phyloP scores from a whole-genome alignment of 192 early-diverging fungal genomes.

The Coemansia sp. region DNA sequence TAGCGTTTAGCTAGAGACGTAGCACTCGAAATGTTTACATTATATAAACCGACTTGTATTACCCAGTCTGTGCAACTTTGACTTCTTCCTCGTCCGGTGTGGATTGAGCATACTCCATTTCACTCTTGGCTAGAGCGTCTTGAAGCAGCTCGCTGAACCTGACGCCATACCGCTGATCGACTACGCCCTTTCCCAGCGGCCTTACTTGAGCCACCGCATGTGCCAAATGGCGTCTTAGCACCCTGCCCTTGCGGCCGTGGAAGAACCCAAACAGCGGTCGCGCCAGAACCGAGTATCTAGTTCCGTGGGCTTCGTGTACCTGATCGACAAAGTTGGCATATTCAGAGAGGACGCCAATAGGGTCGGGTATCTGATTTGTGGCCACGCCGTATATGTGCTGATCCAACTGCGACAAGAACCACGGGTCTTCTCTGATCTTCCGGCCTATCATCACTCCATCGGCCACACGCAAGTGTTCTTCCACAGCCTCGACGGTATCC shows the following conservation, averaged over 20 bases:
- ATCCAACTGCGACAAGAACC: slow-evolving; percentile 64
- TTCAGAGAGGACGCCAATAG: slow-evolving; percentile 11
- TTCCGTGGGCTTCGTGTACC: slow-evolving; percentile 16
- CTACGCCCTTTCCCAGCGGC: slow-evolving; percentile 2
- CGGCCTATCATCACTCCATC: slow-evolving; percentile 75
- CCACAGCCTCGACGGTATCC: slow-evolving; percentile 50
- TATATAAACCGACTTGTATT: not conserved
- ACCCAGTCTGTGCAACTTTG: not conserved
- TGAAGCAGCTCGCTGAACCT: slow-evolving; percentile 23
- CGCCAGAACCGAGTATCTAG: slow-evolving; percentile 39
- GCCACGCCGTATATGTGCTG: slow-evolving; percentile 31
- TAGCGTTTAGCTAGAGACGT: slow-evolving; percentile 9
- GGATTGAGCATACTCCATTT: slow-evolving; percentile 6
- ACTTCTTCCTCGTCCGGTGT: not conserved
- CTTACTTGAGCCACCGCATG: slow-evolving; percentile 1
- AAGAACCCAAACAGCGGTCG: slow-evolving; percentile 45
- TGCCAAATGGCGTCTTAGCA: slow-evolving; percentile 25
- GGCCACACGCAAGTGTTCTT: slow-evolving; percentile 45
- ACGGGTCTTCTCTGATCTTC: slow-evolving; percentile 64
- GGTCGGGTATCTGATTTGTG: not conserved
- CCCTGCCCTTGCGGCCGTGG: slow-evolving; percentile 25
- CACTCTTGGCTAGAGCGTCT: slow-evolving; percentile 13
- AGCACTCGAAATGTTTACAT: not conserved
- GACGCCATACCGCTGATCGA: not conserved
- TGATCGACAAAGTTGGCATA: slow-evolving; percentile 35